Evolutionary conservation across 768 basidiomycete species (phyloP).

Genomic region (Fomitopsis pulvina): DNA sequence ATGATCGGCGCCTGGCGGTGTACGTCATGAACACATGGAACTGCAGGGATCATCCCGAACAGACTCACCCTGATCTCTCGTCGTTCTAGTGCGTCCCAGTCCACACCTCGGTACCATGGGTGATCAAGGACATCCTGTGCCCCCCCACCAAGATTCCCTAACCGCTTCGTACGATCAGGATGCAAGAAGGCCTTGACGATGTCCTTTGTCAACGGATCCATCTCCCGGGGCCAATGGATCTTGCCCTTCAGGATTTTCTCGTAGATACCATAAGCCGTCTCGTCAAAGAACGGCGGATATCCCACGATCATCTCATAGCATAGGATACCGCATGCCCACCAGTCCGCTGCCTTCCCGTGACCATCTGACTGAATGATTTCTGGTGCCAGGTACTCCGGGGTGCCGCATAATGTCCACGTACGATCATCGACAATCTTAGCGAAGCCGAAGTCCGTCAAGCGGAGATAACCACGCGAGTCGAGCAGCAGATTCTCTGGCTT

Average conservation of each 20-base stretch:
- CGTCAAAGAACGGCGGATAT: slow-evolving; percentile 97
- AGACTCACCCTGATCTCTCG: slow-evolving; percentile 74
- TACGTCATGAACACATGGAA: slow-evolving; percentile 7
- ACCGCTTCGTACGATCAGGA: slow-evolving; percentile 83
- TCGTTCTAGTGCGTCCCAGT: slow-evolving; percentile 84
- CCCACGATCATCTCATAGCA: slow-evolving; percentile 99
- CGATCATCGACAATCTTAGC: slow-evolving; percentile 97
- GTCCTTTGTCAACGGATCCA: slow-evolving; percentile 86
- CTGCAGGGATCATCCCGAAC: slow-evolving; percentile 1
- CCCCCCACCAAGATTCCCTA: slow-evolving; percentile 91
- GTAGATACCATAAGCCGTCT: slow-evolving; percentile 96
- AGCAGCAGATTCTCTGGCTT: slow-evolving; percentile 99
- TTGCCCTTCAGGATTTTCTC: slow-evolving; percentile 91
- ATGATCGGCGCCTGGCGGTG: slow-evolving; percentile 71
- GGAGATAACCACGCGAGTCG: slow-evolving; percentile 88
- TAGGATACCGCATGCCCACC: slow-evolving; percentile 98
- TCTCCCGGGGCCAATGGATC: slow-evolving; percentile 85
- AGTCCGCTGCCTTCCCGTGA: slow-evolving; percentile 96
- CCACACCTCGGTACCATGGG: slow-evolving; percentile 93
- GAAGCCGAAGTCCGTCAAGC: slow-evolving; percentile 97
- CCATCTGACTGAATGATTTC: slow-evolving; percentile 98
- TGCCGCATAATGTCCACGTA: slow-evolving; percentile 96
- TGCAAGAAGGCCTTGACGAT: slow-evolving; percentile 86
- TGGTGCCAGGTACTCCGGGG: slow-evolving; percentile 94
- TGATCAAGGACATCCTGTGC: slow-evolving; percentile 88